Conservation (phyloP, 2,329 filamentous ascomycete species). For the Cercospora sesami region DNA sequence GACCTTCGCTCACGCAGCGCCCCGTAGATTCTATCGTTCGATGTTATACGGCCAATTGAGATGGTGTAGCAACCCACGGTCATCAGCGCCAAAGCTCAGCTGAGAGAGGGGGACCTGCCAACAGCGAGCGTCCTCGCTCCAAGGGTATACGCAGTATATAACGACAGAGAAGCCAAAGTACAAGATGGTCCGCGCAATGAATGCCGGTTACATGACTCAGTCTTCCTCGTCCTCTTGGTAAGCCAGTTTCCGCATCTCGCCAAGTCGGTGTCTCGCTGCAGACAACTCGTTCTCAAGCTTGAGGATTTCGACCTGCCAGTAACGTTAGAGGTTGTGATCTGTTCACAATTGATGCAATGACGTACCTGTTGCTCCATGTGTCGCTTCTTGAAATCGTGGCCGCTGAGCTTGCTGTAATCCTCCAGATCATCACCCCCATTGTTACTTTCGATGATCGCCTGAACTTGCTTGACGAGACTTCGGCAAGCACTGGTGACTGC, state of each 20-base stretch:
- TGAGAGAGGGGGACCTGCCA: neutral
- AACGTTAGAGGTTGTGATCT: neutral
- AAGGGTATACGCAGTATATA: constrained; percentile 5
- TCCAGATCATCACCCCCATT: constrained; percentile 68
- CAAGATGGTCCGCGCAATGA: neutral
- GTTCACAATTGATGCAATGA: constrained; percentile 29
- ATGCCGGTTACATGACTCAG: neutral
- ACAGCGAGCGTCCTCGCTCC: neutral
- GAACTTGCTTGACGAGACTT: constrained; percentile 85
- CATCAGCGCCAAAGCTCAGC: neutral
- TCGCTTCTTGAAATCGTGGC: constrained; percentile 95
- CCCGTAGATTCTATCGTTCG: neutral
- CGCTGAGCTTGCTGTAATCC: constrained; percentile 84
- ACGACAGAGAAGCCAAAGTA: neutral
- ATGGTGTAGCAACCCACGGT: neutral
- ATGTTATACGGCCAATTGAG: neutral
- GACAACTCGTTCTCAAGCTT: constrained; percentile 87
- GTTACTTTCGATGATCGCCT: constrained; percentile 87
- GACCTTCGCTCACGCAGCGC: neutral
- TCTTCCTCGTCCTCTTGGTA: constrained; percentile 70
- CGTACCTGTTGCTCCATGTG: constrained; percentile 99
- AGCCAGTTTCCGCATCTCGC: constrained; percentile 97
- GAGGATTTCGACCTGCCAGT: constrained; percentile 82
- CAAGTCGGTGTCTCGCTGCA: constrained; percentile 75
- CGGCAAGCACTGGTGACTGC: constrained; percentile 88